Base-by-base conservation (phyloP, 352 stramenopile genomes). In the Stramenopiles sp. region DNA sequence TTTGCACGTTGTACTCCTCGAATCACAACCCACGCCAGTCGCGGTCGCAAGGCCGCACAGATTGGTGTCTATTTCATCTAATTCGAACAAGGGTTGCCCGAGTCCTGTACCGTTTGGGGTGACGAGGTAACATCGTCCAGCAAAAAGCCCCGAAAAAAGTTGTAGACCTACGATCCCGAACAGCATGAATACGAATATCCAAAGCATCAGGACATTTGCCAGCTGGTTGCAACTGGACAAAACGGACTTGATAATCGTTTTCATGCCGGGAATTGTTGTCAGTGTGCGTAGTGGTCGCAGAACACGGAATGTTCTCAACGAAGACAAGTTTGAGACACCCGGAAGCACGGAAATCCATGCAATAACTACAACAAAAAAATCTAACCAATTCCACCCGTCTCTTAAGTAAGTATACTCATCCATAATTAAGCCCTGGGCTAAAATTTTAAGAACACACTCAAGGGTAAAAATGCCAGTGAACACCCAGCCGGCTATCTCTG, bases 251-350 rank as follows among this genome's bases (percentile, higher is more conserved):
- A 71, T 71, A 2, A 71, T 71, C 2, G 53, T 71, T 71, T 71
- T 71, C 53, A 71, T 71, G 4, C 86, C 87, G 0, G 86, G 86
- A 31, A 94, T 90, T 35, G 90, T 80, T 0, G 87, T 92, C 0
- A 96, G 82, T 0, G 88, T 95, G 4, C 90, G 88, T 2, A 94
- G 78, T 1, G 88, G 88, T 32, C 88, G 85, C 4, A 71, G 6
- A 1, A 71, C 53, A 6, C 53, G 53, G 53, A 71, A 71, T 71
- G 53, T 71, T 2, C 53, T 2, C 53, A 71, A 71, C 35, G 53
- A 30, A 6, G 30, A 35, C 35, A 71, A 71, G 6, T 71, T 71
- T 31, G 31, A 35, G 2, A 71, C 53, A 6, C 6, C 6, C 2
- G 53, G 53, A 31, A 71, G 35, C 12, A 35, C 35, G 31, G 53